Evolutionary conservation across 345 rosid species (phyloP), one percentile per base, ranked within the genome.

Genomic region (Mallotus nudiflorus): DNA sequence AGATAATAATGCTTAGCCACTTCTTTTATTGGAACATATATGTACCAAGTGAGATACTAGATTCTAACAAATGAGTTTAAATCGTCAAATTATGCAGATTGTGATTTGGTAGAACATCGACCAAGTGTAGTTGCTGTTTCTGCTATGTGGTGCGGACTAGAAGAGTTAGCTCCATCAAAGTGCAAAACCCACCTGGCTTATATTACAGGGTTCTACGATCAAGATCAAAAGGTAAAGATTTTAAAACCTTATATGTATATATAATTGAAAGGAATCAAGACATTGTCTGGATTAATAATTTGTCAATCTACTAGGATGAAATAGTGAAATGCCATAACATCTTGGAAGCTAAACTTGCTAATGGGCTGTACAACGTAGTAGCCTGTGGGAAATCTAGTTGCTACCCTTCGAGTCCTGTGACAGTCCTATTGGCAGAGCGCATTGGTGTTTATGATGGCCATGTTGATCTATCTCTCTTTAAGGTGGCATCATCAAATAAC

Each of bases 381-480:
- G 35, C 62, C 31, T 16, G 74, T 3, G 62, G 72, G 52, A 54
- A 54, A 5, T 70, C 54, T 44, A 19, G 35, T 59, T 62, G 35
- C 74, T 39, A 77, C 71, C 85, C 88, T 64, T 76, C 83, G 20
- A 89, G 93, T 76, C 93, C 91, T 0, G 85, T 82, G 67, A 89
- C 88, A 0, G 91, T 89, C 2, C 37, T 89, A 67, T 51, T 66
- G 56, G 55, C 62, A 37, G 85, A 76, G 55, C 27, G 72, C 28
- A 72, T 61, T 6, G 72, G 62, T 13, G 65, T 60, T 11, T 42
- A 75, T 29, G 82, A 83, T 69, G 45, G 66, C 37, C 80, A 62
- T 1, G 78, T 70, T 31, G 81, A 80, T 71, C 80, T 87, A 0
- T 84, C 87, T 44, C 49, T 73, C 72, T 82, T 78, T 67, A 65